These are phyloP conservation scores for Cardamine occulta DNA, from an alignment of 345 rosid species.

Conservation along the genomic window DNA sequence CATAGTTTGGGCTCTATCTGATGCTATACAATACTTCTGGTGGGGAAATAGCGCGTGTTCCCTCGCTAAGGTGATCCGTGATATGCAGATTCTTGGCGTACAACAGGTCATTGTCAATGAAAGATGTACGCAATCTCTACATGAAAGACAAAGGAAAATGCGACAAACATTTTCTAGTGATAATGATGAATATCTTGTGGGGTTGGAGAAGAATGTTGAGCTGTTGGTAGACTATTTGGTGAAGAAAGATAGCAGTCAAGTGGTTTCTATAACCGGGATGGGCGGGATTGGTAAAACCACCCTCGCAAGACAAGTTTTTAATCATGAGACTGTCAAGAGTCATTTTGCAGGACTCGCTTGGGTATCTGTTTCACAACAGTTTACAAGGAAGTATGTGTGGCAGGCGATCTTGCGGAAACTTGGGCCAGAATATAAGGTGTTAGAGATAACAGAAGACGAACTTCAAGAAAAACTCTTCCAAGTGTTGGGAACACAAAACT, in stretches of 20 bases:
- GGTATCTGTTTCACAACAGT: slow-evolving; percentile 47
- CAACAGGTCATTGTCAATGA: background rate
- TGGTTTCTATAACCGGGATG: slow-evolving; percentile 53
- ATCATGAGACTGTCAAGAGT: slow-evolving; percentile 26
- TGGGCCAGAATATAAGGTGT: background rate
- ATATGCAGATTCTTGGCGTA: slow-evolving; percentile 44
- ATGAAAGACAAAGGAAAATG: background rate
- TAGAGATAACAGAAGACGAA: background rate
- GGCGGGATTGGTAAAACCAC: slow-evolving; percentile 62
- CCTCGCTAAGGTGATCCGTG: slow-evolving; percentile 24
- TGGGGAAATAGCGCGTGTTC: no score
- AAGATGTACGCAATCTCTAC: background rate
- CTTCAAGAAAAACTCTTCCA: slow-evolving; percentile 31
- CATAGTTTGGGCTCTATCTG: no score
- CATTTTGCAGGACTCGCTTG: slow-evolving; percentile 41
- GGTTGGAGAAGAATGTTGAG: slow-evolving; percentile 39
- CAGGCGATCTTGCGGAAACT: slow-evolving; percentile 34
- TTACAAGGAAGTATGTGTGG: slow-evolving; percentile 33
- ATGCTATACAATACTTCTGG: no score
- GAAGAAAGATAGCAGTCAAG: background rate
- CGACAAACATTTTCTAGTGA: slow-evolving; percentile 36
- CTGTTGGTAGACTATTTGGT: slow-evolving; percentile 37
- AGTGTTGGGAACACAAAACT: slow-evolving; percentile 29
- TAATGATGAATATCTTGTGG: slow-evolving; percentile 43
- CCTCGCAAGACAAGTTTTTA: slow-evolving; percentile 41